These are phyloP conservation scores for Euphorbia tirucalli DNA, from an alignment of 345 rosid genomes.

Conservation along the genomic window DNA sequence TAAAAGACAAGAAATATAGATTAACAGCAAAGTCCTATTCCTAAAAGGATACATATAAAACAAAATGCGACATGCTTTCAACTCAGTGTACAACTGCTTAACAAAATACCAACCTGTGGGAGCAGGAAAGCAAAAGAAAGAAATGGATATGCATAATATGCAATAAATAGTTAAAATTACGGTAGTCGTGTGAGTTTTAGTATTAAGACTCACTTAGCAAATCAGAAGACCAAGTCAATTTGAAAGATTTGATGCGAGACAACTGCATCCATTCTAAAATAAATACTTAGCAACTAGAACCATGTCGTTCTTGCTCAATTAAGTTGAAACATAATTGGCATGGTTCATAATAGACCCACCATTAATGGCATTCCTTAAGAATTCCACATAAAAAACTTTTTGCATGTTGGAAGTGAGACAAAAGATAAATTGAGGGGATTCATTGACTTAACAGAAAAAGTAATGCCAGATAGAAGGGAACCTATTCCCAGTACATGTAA, in stretches of 20 bases:
- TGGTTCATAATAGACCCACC: neutral
- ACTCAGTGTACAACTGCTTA: neutral
- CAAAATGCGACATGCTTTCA: neutral
- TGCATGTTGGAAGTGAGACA: neutral
- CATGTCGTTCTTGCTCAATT: neutral
- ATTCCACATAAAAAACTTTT: too few species aligned
- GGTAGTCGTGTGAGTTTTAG: neutral
- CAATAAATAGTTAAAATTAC: neutral
- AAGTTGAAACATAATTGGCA: neutral
- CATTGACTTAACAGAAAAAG: neutral
- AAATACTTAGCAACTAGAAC: neutral
- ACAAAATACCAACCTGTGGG: neutral
- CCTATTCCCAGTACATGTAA: neutral
- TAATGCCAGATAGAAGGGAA: neutral
- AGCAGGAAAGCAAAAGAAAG: neutral
- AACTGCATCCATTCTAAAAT: constrained; percentile 1
- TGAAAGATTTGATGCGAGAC: neutral
- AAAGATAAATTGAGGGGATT: neutral
- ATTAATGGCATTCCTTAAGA: neutral
- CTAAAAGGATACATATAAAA: neutral
- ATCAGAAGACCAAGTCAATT: neutral
- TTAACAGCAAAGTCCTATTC: neutral
- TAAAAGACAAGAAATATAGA: neutral
- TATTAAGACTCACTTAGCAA: neutral
- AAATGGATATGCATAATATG: neutral